Conservation (phyloP, 2,329 filamentous ascomycete species). For the Thyridium curvatum region DNA sequence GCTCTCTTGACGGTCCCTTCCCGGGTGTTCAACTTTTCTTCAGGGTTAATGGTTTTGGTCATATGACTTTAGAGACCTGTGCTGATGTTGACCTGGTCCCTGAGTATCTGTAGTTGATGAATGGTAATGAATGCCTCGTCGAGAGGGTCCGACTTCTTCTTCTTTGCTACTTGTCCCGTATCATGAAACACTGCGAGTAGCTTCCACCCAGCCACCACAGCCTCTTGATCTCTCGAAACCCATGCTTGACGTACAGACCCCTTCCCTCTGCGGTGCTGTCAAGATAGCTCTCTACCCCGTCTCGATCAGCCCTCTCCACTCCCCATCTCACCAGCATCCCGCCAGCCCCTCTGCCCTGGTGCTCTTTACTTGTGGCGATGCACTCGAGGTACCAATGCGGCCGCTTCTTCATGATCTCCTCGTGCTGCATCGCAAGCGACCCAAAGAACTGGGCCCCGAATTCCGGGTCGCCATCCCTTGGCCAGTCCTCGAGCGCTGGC, state of each 20-base stretch:
- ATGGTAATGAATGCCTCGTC: too few species aligned
- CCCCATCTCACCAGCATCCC: conserved; percentile 41
- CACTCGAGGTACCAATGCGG: conserved; percentile 44
- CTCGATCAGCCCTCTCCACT: conserved; percentile 34
- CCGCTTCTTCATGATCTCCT: conserved; percentile 28
- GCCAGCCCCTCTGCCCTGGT: conserved; percentile 39
- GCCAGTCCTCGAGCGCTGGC: conserved; percentile 27
- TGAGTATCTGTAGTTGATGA: conserved; percentile 1
- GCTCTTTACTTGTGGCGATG: conserved; percentile 32
- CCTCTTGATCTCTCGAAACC: conserved; percentile 33
- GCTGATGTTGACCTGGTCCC: conserved; percentile 5
- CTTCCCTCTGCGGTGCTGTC: conserved; percentile 42
- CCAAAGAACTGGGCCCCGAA: conserved; percentile 34
- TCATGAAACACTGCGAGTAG: conserved; percentile 28
- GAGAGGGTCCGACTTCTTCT: too few species aligned
- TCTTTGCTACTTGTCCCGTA: too few species aligned
- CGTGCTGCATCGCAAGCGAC: conserved; percentile 24
- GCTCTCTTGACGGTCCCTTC: neutral
- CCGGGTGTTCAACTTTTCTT: conserved; percentile 6
- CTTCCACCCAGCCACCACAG: conserved; percentile 24
- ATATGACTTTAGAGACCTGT: neutral
- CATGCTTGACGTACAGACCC: conserved; percentile 38
- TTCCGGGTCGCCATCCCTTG: conserved; percentile 25
- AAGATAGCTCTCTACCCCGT: conserved; percentile 36
- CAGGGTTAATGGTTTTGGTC: neutral